Evolutionary conservation across 164 flowering plant species (phyloP).

Genomic region (Berberis thunbergii): DNA sequence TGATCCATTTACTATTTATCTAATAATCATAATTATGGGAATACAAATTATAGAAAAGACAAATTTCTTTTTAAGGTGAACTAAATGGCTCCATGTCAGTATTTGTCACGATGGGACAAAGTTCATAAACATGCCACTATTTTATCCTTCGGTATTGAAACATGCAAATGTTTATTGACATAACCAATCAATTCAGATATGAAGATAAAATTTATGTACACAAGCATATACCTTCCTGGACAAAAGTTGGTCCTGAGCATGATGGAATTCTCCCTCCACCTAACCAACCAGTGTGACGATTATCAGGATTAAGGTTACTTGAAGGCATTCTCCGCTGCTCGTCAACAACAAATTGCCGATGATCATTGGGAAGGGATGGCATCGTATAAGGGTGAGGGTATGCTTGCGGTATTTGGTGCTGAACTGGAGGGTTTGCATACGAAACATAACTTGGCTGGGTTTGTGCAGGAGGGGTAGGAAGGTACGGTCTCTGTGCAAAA

Average conservation of each 20-base stretch:
- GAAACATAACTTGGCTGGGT: slow-evolving; percentile 40
- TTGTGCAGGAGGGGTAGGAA: slow-evolving; percentile 37
- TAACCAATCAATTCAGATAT: no score
- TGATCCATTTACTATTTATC: no score
- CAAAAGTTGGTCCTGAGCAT: slow-evolving; percentile 40
- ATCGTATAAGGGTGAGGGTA: slow-evolving; percentile 41
- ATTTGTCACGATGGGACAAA: no score
- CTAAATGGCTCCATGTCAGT: no score
- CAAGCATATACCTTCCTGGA: slow-evolving; percentile 52
- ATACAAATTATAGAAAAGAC: no score
- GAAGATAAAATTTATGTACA: not conserved
- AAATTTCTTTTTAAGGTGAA: no score
- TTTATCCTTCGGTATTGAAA: no score
- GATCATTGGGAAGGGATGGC: slow-evolving; percentile 46
- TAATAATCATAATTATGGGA: no score
- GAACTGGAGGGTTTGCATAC: slow-evolving; percentile 32
- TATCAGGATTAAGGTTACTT: slow-evolving; percentile 35
- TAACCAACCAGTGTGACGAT: slow-evolving; percentile 50
- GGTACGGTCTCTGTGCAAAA: slow-evolving; percentile 45
- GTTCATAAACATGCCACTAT: no score
- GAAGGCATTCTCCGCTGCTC: slow-evolving; percentile 63
- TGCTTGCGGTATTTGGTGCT: slow-evolving; percentile 48
- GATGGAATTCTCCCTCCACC: slow-evolving; percentile 44
- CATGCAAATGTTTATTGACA: no score
- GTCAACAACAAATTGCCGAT: slow-evolving; percentile 41